A percentile compares a stretch with the other conserved stretches of the same genome.
Evolutionary conservation across 371 early-diverging fungal species (phyloP).

Genomic region (Fennellomyces sp.): DNA sequence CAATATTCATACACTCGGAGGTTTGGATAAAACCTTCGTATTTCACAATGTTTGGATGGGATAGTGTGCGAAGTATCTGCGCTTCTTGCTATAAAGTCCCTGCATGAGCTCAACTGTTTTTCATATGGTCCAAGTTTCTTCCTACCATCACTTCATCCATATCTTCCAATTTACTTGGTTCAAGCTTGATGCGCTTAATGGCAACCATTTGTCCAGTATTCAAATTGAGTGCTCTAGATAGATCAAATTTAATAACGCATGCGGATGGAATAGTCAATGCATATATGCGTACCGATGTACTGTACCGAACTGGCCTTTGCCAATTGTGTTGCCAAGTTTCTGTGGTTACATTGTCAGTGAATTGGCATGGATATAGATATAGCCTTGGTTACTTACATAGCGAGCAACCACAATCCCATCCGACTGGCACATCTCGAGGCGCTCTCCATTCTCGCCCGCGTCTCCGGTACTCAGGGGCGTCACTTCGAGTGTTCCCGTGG

Average conservation of each 20-base stretch:
- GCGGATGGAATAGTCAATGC: too few species aligned
- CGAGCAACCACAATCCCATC: conserved; percentile 18
- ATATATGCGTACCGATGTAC: conserved; percentile 63
- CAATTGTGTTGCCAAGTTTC: conserved; percentile 85
- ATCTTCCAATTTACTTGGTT: conserved; percentile 44
- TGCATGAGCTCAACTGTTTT: too few species aligned
- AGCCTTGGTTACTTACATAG: conserved; percentile 22
- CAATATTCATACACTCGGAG: conserved; percentile 70
- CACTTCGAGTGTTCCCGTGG: conserved; percentile 16
- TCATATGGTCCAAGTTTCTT: too few species aligned
- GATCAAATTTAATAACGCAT: too few species aligned
- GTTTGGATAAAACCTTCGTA: conserved; percentile 83
- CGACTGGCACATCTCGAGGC: conserved; percentile 10
- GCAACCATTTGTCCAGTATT: conserved; percentile 86
- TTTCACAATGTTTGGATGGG: conserved; percentile 86
- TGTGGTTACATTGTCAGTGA: conserved; percentile 10
- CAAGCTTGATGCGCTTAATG: conserved; percentile 78
- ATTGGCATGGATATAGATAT: neutral
- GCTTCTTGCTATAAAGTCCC: conserved; percentile 80
- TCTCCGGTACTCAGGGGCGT: neutral
- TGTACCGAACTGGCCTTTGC: conserved; percentile 87
- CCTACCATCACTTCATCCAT: conserved; percentile 50
- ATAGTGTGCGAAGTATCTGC: conserved; percentile 62
- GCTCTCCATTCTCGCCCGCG: conserved; percentile 7
- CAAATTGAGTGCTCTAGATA: conserved; percentile 74